phyloP scores from a whole-genome alignment of 176 grass and related monocot species.

The Aegilops umbellulata region DNA sequence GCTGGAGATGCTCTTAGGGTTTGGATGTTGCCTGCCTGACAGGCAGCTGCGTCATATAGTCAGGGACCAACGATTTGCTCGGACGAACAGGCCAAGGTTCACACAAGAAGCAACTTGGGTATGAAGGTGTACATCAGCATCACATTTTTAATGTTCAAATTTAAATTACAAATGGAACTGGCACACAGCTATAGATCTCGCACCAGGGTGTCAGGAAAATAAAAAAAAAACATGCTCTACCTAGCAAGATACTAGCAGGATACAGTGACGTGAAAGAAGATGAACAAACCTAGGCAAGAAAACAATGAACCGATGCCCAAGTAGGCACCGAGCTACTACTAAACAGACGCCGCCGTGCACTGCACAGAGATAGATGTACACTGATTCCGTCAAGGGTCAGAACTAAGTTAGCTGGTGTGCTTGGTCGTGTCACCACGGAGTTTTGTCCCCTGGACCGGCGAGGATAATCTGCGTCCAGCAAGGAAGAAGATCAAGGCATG shows the following conservation, averaged over 20 bases:
- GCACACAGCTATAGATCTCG: neutral
- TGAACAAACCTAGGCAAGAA: neutral
- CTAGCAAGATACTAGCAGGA: slow-evolving; percentile 8
- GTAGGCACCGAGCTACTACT: neutral
- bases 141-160: neutral
- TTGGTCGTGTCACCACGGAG: neutral
- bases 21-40: no score
- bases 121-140: neutral
- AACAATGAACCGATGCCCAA: neutral
- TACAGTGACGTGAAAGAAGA: neutral
- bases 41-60: no score
- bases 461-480: slow-evolving; percentile 48
- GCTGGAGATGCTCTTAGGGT: no score
- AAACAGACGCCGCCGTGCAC: neutral
- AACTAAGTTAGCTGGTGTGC: neutral
- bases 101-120: no score
- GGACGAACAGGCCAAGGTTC: no score
- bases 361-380: slow-evolving; percentile 27
- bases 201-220: neutral
- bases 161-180: neutral
- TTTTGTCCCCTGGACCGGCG: slow-evolving; percentile 46
- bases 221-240: neutral
- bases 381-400: neutral
- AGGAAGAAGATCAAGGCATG: neutral
- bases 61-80: no score